Percentiles rank a stretch among this genome's conserved stretches.
These are phyloP conservation scores for Lachancea sp. DNA, from an alignment of 805 yeast genomes.

Conservation along the genomic window DNA sequence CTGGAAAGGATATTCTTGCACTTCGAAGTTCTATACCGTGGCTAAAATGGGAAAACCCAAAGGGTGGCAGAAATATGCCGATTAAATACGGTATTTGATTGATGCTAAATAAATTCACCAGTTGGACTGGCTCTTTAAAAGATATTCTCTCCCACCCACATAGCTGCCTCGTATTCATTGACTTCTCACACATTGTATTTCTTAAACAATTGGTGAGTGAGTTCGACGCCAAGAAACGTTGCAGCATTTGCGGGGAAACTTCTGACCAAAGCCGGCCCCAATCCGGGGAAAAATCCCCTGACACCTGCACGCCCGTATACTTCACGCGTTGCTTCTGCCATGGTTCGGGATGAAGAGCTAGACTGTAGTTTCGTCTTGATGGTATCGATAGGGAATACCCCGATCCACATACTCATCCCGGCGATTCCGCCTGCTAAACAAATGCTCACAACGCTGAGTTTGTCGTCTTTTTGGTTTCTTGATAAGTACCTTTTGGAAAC, in stretches of 20 bases:
- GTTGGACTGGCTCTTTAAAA: background rate
- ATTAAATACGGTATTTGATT: constrained; percentile 1
- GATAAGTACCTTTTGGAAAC: constrained; percentile 60
- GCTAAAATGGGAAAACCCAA: constrained; percentile 47
- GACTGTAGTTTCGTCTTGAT: constrained; percentile 52
- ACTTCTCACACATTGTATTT: constrained; percentile 23
- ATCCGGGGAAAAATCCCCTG: constrained; percentile 93
- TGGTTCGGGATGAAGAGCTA: constrained; percentile 40
- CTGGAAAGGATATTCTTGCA: constrained; percentile 64
- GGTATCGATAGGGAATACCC: constrained; percentile 93
- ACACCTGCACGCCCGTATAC: constrained; percentile 61
- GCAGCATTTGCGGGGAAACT: constrained; percentile 99
- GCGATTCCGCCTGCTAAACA: constrained; percentile 92
- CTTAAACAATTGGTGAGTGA: constrained; percentile 46
- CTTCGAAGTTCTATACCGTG: constrained; percentile 50
- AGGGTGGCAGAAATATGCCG: constrained; percentile 49
- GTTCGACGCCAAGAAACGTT: constrained; percentile 90
- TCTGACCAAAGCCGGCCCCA: constrained; percentile 90
- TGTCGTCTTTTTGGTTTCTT: constrained; percentile 37
- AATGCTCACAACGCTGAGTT: constrained; percentile 65
- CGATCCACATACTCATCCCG: constrained; percentile 95
- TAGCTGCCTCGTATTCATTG: no score
- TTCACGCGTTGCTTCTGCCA: constrained; percentile 56
- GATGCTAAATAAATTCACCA: background rate
- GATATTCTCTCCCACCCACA: background rate